A percentile compares a stretch with the other conserved stretches of the same genome.
phyloP scores from a whole-genome alignment of 768 basidiomycete species.

The Termitomyces sp. region DNA sequence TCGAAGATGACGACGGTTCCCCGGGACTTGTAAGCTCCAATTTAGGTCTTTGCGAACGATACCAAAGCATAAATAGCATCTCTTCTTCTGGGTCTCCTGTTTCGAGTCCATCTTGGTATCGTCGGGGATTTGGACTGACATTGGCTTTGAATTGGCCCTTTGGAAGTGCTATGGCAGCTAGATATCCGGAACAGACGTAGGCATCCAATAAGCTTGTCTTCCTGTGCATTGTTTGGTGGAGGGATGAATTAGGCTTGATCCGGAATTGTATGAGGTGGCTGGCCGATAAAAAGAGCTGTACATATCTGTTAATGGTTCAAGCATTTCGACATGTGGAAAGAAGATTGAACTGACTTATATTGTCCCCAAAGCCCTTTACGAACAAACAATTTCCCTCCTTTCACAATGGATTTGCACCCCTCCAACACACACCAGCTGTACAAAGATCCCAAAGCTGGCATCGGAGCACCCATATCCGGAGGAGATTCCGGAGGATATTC shows the following conservation, averaged over 20 bases:
- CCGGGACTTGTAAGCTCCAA: constrained; percentile 20
- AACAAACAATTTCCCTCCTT: constrained; percentile 68
- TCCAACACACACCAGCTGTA: constrained; percentile 89
- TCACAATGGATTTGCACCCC: constrained; percentile 70
- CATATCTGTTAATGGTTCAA: constrained; percentile 36
- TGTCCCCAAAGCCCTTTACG: constrained; percentile 66
- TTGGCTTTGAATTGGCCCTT: constrained; percentile 58
- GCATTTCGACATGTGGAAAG: not conserved
- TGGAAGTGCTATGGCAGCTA: constrained; percentile 63
- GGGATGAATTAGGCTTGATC: constrained; percentile 48
- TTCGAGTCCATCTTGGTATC: constrained; percentile 89
- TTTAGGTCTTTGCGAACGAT: constrained; percentile 32
- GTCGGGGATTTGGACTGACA: constrained; percentile 48
- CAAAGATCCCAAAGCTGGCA: constrained; percentile 54
- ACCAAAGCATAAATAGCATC: constrained; percentile 79
- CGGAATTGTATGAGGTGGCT: constrained; percentile 73
- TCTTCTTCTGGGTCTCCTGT: constrained; percentile 86
- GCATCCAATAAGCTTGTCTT: constrained; percentile 63
- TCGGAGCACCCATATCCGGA: constrained; percentile 43
- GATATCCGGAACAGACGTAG: constrained; percentile 84
- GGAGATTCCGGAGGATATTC: constrained; percentile 46
- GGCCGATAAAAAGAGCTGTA: constrained; percentile 67
- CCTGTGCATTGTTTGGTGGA: constrained; percentile 52
- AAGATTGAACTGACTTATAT: constrained; percentile 57
- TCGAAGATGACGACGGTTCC: constrained; percentile 15